phyloP scores from a whole-genome alignment of 768 basidiomycete genomes.

The Daedaleopsis sinensis region DNA sequence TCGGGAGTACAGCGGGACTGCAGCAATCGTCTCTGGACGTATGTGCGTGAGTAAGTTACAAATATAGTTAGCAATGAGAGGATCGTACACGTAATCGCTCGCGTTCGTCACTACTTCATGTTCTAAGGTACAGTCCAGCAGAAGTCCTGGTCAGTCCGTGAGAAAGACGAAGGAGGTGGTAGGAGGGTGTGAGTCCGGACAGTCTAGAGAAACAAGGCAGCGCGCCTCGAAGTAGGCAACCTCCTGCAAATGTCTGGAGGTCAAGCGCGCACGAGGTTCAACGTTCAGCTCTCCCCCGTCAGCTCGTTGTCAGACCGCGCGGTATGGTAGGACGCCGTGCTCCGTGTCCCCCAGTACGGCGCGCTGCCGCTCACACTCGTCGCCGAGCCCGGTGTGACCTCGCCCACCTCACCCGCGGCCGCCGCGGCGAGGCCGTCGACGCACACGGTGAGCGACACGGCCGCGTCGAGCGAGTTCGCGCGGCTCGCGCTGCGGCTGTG shows the following conservation, averaged over 20 bases:
- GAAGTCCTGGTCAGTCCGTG: not conserved
- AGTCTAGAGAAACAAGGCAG: not conserved
- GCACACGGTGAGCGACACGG: slow-evolving; percentile 25
- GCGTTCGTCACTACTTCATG: slow-evolving; percentile 13
- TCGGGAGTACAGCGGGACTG: not conserved
- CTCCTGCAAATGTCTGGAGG: too few species aligned
- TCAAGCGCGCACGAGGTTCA: too few species aligned
- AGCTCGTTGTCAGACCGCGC: not conserved
- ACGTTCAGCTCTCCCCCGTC: not conserved
- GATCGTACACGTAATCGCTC: slow-evolving; percentile 13
- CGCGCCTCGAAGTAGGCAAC: not conserved
- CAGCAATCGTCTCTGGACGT: not conserved
- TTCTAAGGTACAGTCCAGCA: slow-evolving; percentile 9
- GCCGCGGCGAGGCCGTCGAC: slow-evolving; percentile 14
- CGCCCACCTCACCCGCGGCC: slow-evolving; percentile 10
- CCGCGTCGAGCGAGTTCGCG: slow-evolving; percentile 30
- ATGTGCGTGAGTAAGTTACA: not conserved
- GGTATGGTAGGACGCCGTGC: slow-evolving; percentile 15
- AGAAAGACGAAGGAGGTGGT: not conserved
- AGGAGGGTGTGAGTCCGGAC: not conserved
- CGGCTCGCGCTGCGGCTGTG: slow-evolving; percentile 27
- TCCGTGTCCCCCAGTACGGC: slow-evolving; percentile 5
- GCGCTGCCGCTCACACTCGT: slow-evolving; percentile 8
- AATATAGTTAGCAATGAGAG: not conserved
- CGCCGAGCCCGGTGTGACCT: slow-evolving; percentile 17